phyloP scores from a whole-genome alignment of 2,329 filamentous ascomycete genomes.

The Exophiala lecanii-corni region DNA sequence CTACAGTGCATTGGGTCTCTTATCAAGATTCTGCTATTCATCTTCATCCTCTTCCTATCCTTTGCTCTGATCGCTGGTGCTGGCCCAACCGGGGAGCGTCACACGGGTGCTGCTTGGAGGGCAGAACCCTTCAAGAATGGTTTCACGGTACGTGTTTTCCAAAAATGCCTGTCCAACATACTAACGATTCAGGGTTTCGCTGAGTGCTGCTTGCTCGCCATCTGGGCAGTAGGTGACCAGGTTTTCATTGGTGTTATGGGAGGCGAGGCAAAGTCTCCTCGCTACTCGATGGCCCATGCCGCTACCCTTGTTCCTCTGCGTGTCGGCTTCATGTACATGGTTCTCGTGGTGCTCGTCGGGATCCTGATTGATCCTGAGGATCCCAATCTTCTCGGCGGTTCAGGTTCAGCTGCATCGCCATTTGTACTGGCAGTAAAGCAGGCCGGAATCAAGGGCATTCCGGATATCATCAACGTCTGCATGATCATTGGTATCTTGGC shows the following conservation, averaged over 20 bases:
- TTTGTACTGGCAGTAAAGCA: slow-evolving; percentile 32
- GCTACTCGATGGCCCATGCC: slow-evolving; percentile 34
- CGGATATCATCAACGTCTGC: slow-evolving; percentile 31
- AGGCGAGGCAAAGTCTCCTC: slow-evolving; percentile 35
- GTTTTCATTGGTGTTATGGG: slow-evolving; percentile 34
- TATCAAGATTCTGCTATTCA: slow-evolving; percentile 38
- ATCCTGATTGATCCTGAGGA: slow-evolving; percentile 27
- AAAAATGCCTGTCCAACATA: too few relatives aligned
- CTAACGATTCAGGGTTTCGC: slow-evolving; percentile 32
- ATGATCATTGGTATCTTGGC: slow-evolving; percentile 33
- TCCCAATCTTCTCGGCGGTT: slow-evolving; percentile 27
- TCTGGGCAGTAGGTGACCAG: slow-evolving; percentile 31
- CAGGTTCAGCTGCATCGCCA: slow-evolving; percentile 30
- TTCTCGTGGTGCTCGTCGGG: slow-evolving; percentile 30
- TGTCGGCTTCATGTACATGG: slow-evolving; percentile 31
- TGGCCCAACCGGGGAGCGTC: slow-evolving; percentile 33
- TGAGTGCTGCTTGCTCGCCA: slow-evolving; percentile 30
- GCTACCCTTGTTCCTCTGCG: slow-evolving; percentile 32
- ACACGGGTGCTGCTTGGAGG: slow-evolving; percentile 32
- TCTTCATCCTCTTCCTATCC: slow-evolving; percentile 36
- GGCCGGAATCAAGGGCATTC: slow-evolving; percentile 30
- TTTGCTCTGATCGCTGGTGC: slow-evolving; percentile 39
- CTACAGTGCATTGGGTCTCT: slow-evolving; percentile 34
- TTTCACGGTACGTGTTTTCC: slow-evolving; percentile 29
- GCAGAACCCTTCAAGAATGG: slow-evolving; percentile 35